Evolutionary conservation across 805 yeast species (phyloP), one percentile per base, ranked within the genome.

Genomic region (Kazachstania viticola): DNA sequence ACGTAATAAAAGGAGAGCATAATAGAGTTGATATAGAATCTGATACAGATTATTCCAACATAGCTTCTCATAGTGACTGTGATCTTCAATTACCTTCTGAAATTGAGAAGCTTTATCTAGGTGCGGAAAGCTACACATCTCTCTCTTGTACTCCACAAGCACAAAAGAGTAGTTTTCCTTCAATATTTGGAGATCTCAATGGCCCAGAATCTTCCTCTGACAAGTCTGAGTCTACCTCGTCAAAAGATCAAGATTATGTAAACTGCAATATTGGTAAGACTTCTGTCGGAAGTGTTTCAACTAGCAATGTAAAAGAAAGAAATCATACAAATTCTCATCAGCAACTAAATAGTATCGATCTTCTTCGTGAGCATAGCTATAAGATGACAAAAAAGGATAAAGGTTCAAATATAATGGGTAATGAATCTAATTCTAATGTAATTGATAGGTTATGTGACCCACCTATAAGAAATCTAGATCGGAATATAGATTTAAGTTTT

Each of bases 91-190:
- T n/a, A n/a, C n/a, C n/a, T n/a, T n/a, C n/a, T n/a, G n/a, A n/a
- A n/a, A n/a, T n/a, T n/a, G 32, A 31, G 14, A 33, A 29, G 3
- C 28, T 38, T 22, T 38, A 38, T 16, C 23, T 38, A 3, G 39
- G 36, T 21, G 39, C 34, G 9, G 42, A 39, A 13, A 30, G 31
- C 6, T 27, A 14, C 9, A 9, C 34, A 28, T 14, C 30, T 6
- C 19, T 21, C 14, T 28, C 30, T 4, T 18, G 13, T 12, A 14
- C 14, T 7, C 19, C 30, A 28, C 16, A 9, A 7, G 6, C 16
- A 14, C 18, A 16, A 6, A n/a, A n/a, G n/a, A n/a, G n/a, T n/a
- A n/a, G n/a, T n/a, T n/a, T n/a, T n/a, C n/a, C n/a, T n/a, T n/a
- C n/a, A n/a, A 12, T 4, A 5, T n/a, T 14, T 17, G 16, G 16